phyloP scores from a whole-genome alignment of 1,139 yeast genomes.

The Debaryomyces coudertii region DNA sequence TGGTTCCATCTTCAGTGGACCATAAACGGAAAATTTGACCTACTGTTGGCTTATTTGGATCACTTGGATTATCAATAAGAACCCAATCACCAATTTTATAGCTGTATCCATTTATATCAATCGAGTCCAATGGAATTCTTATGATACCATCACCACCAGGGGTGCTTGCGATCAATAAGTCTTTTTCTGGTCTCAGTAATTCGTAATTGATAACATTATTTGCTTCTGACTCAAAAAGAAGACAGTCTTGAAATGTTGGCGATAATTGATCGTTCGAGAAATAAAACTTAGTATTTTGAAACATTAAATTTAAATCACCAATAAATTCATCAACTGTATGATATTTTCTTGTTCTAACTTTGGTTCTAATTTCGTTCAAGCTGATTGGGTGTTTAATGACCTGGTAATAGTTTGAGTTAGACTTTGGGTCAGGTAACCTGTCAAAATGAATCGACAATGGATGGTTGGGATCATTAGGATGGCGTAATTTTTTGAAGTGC shows the following conservation, averaged over 20 bases:
- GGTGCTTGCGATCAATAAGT: slow-evolving; percentile 70
- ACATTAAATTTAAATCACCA: slow-evolving; percentile 73
- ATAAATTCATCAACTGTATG: slow-evolving; percentile 74
- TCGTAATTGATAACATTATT: slow-evolving; percentile 67
- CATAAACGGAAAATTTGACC: slow-evolving; percentile 94
- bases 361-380: slow-evolving; percentile 77
- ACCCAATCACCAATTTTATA: slow-evolving; percentile 97
- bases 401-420: slow-evolving; percentile 68
- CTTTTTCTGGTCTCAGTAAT: slow-evolving; percentile 78
- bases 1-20: slow-evolving; percentile 82
- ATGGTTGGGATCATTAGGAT: slow-evolving; percentile 50
- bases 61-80: slow-evolving; percentile 81
- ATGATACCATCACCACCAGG: slow-evolving; percentile 56
- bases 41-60: slow-evolving; percentile 84
- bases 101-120: slow-evolving; percentile 68
- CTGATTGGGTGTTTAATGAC: slow-evolving; percentile 73
- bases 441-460: slow-evolving; percentile 68
- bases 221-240: slow-evolving; percentile 63
- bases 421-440: slow-evolving; percentile 73
- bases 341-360: slow-evolving; percentile 86
- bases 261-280: slow-evolving; percentile 59
- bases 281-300: slow-evolving; percentile 72
- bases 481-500: slow-evolving; percentile 73
- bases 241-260: slow-evolving; percentile 60
- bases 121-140: slow-evolving; percentile 76